phyloP scores from a whole-genome alignment of 1,139 yeast genomes.

The Lodderomyces orthopsilosis region DNA sequence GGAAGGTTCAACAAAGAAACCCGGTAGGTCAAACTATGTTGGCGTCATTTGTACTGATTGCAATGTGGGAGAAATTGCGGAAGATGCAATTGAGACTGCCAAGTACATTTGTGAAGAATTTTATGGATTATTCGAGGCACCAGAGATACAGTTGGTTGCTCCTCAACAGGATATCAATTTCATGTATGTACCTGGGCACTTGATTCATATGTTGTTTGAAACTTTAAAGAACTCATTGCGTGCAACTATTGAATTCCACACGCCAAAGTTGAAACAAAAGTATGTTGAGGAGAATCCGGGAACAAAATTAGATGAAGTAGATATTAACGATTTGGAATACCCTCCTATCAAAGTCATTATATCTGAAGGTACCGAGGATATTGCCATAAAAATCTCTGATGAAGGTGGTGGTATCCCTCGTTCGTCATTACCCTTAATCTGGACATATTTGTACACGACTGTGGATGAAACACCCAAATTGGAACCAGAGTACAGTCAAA shows the following conservation, averaged over 20 bases:
- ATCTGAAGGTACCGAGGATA: slow-evolving; percentile 89
- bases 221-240: slow-evolving; percentile 78
- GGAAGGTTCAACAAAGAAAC: slow-evolving; percentile 27
- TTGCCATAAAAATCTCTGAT: slow-evolving; percentile 88
- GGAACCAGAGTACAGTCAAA: slow-evolving; percentile 54
- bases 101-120: slow-evolving; percentile 85
- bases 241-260: slow-evolving; percentile 79
- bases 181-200: slow-evolving; percentile 89
- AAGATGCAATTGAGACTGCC: slow-evolving; percentile 85
- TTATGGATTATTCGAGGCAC: slow-evolving; percentile 80
- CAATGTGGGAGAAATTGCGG: slow-evolving; percentile 74
- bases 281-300: slow-evolving; percentile 43
- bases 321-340: slow-evolving; percentile 63
- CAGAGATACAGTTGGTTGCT: slow-evolving; percentile 72
- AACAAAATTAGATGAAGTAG: slow-evolving; percentile 39
- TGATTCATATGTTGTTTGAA: slow-evolving; percentile 85
- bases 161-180: slow-evolving; percentile 64
- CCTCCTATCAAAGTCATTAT: slow-evolving; percentile 87
- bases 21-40: slow-evolving; percentile 56
- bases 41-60: slow-evolving; percentile 85
- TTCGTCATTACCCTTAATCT: slow-evolving; percentile 76
- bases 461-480: slow-evolving; percentile 71
- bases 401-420: slow-evolving; percentile 95
- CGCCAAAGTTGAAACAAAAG: slow-evolving; percentile 40
- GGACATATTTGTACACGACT: slow-evolving; percentile 91